phyloP scores from a whole-genome alignment of 139 green algal genomes.

The Pleodorina starrii region DNA sequence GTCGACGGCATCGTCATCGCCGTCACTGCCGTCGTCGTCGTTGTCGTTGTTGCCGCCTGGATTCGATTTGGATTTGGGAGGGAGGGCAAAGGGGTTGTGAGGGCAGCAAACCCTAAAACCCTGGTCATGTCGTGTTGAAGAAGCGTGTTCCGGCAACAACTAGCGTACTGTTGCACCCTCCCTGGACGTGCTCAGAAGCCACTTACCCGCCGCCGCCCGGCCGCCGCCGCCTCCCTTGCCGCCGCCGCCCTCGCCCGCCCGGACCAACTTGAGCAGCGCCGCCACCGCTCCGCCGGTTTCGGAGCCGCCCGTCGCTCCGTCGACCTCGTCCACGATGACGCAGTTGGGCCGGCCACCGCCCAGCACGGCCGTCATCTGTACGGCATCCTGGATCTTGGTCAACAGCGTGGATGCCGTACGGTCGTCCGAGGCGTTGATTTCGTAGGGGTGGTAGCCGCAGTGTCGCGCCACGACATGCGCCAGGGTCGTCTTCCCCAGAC shows the following conservation, averaged over 20 bases:
- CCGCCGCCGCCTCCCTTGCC: no score
- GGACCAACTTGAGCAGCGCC: conserved; percentile 88
- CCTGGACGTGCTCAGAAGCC: no score
- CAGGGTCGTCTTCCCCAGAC: conserved; percentile 97
- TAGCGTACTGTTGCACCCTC: neutral
- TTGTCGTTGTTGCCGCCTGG: no score
- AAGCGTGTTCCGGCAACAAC: no score
- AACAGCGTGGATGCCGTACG: conserved; percentile 77
- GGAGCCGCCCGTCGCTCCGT: conserved; percentile 85
- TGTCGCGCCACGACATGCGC: conserved; percentile 93
- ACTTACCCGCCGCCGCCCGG: no score
- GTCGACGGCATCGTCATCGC: neutral
- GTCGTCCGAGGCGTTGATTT: conserved; percentile 98
- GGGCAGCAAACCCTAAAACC: no score
- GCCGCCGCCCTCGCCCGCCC: conserved; percentile 47
- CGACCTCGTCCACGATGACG: conserved; percentile 97
- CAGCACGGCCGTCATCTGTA: conserved; percentile 68
- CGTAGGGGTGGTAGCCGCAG: conserved; percentile 94
- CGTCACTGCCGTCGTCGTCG: neutral
- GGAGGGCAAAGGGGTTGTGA: no score
- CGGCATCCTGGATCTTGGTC: conserved; percentile 82
- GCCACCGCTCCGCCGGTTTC: conserved; percentile 86
- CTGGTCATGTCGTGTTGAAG: no score
- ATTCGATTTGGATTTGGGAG: no score
- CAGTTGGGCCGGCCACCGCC: conserved; percentile 84